A percentile compares a stretch with the other conserved stretches of the same genome.
These are phyloP conservation scores for Penicillium sp. DNA, from an alignment of 2,329 filamentous ascomycete species.

Conservation along the genomic window DNA sequence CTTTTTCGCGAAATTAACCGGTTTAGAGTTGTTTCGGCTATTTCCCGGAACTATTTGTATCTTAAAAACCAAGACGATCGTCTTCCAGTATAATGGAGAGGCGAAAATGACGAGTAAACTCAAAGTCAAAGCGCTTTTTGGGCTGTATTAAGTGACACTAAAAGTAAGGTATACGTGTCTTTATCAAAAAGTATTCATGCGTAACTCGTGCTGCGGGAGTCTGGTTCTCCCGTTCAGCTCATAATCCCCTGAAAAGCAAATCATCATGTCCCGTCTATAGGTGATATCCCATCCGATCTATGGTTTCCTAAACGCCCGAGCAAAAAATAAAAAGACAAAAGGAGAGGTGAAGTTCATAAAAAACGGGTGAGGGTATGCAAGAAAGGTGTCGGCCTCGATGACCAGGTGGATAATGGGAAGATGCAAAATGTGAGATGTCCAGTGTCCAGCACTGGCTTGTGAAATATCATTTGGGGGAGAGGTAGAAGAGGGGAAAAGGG, in stretches of 20 bases:
- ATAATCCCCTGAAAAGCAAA: slow-evolving; percentile 12
- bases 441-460: slow-evolving; percentile 25
- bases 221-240: slow-evolving; percentile 9
- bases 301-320: slow-evolving; percentile 15
- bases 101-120: not conserved
- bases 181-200: slow-evolving; percentile 8
- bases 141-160: not conserved
- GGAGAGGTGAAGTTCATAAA: too few species aligned
- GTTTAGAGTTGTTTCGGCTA: too few species aligned
- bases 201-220: slow-evolving; percentile 21
- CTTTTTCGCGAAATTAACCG: too few species aligned
- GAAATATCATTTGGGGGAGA: slow-evolving; percentile 5
- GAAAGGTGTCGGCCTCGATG: not conserved
- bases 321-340: slow-evolving; percentile 4
- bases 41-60: too few species aligned
- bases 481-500: not conserved
- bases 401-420: not conserved
- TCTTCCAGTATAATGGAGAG: too few species aligned
- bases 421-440: not conserved
- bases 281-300: slow-evolving; percentile 21
- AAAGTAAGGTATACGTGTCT: slow-evolving; percentile 13
- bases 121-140: not conserved
- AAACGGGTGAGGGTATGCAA: not conserved
- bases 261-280: slow-evolving; percentile 20
- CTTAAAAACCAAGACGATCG: too few species aligned